Evolutionary conservation across 768 basidiomycete species (phyloP).

Genomic region (Mycena indigotica): DNA sequence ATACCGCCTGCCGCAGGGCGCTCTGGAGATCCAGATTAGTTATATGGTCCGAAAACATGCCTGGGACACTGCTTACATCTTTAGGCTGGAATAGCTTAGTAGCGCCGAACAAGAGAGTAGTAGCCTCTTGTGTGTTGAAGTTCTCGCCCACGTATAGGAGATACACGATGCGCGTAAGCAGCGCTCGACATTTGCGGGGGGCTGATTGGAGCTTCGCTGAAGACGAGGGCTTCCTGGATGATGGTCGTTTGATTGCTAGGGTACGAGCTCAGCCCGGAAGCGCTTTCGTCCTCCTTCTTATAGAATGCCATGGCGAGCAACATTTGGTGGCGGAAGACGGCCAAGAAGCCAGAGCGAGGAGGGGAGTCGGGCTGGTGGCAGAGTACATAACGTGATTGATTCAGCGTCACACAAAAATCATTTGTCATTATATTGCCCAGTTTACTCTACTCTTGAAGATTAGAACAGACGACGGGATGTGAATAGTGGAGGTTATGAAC

Average conservation of each 20-base stretch:
- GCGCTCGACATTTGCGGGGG: conserved; percentile 94
- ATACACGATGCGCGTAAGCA: conserved; percentile 95
- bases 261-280: conserved; percentile 86
- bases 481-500: too few species aligned
- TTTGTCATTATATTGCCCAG: too few species aligned
- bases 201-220: conserved; percentile 99
- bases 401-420: too few species aligned
- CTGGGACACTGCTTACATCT: conserved; percentile 67
- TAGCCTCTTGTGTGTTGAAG: conserved; percentile 94
- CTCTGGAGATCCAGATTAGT: conserved; percentile 50
- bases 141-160: conserved; percentile 95
- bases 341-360: too few species aligned
- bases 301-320: conserved; percentile 78
- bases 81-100: conserved; percentile 99
- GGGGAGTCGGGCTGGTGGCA: too few species aligned
- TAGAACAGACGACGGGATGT: too few species aligned
- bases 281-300: conserved; percentile 99
- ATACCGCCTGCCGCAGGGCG: conserved; percentile 95
- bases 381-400: too few species aligned
- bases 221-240: conserved; percentile 96
- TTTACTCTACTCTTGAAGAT: too few species aligned
- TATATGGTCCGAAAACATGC: not conserved
- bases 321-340: too few species aligned
- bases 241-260: conserved; percentile 98
- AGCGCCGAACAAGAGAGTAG: conserved; percentile 94